Evolutionary conservation across 768 basidiomycete genomes (phyloP), one percentile per base, ranked within the genome.

Genomic region (Boletus sp.): DNA sequence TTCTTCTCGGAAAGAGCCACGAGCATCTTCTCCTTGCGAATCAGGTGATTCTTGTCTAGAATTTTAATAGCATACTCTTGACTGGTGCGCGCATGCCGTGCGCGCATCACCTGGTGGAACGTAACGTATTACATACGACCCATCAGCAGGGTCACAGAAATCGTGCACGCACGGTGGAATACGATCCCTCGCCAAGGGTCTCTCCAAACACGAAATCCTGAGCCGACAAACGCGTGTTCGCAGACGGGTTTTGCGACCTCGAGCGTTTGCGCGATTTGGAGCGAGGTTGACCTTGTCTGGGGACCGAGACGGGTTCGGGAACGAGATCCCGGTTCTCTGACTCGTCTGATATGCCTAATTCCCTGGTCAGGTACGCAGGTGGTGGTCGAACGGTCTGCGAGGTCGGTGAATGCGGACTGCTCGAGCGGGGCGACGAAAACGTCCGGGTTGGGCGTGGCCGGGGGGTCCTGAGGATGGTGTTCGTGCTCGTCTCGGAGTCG

Each of bases 1-100:
- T 87, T 86, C 71, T 89, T 89, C 76, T 95, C 93, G 1, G 88
- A 82, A 32, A 84, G 77, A n/a, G 88, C 90, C 29, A 88, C 88
- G 29, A 81, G 79, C 66, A 86, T 82, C 71, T 91, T 91, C 67
- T 89, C 85, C 66, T 90, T 87, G 68, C 86, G 82, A 54, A 85
- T 81, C 49, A 95, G 79, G 67, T 93, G 90, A 39, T 80, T 83
- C 77, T 95, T 95, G 73, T 92, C 90, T 50, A 94, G 78, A 15
- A 90, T 82, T 73, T 92, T 92, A 66, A 91, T 80, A 4, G 90
- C 90, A 66, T 89, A 91, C 47, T 81, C 75, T 55, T 86, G 81
- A 18, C 83, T 79, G 15, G 85, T 85, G 40, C 76, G 70, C 36
- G 77, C 70, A 55, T 84, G 77, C 39, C 76, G 79, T 45, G 78